Conservation (phyloP, 192 early-diverging fungal species). For the Umbelopsis vinacea region DNA sequence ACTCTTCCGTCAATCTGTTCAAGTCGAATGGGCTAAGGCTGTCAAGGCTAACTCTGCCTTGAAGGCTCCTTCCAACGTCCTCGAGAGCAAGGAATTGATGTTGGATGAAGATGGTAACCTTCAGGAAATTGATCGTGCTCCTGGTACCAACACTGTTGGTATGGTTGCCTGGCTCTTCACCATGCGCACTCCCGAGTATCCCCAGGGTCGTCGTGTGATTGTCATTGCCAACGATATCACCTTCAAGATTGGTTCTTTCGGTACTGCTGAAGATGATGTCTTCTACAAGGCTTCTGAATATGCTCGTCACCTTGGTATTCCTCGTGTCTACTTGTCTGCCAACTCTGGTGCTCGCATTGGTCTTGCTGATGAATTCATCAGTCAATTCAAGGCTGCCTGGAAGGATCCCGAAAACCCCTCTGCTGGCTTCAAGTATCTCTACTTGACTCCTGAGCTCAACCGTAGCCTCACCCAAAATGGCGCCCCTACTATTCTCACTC, state of each 20-base stretch:
- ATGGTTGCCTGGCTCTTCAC: slow-evolving; percentile 97
- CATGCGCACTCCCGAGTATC: slow-evolving; percentile 92
- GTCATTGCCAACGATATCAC: slow-evolving; percentile 99
- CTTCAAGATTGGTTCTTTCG: slow-evolving; percentile 96
- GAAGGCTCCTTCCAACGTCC: slow-evolving; percentile 63
- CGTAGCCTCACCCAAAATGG: slow-evolving; percentile 62
- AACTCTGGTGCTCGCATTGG: slow-evolving; percentile 99
- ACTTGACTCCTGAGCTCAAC: slow-evolving; percentile 78
- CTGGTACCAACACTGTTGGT: slow-evolving; percentile 90
- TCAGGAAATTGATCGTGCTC: slow-evolving; percentile 74
- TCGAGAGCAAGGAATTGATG: slow-evolving; percentile 86
- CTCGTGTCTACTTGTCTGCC: slow-evolving; percentile 94
- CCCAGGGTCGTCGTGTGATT: slow-evolving; percentile 81
- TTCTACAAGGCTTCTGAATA: slow-evolving; percentile 93
- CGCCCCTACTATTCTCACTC: slow-evolving; percentile 71
- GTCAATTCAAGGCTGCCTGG: slow-evolving; percentile 88
- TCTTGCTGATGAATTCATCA: slow-evolving; percentile 90
- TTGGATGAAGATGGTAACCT: slow-evolving; percentile 81
- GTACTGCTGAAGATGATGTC: slow-evolving; percentile 88
- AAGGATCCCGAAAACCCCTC: slow-evolving; percentile 76
- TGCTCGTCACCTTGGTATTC: slow-evolving; percentile 84
- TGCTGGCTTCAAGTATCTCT: slow-evolving; percentile 94
- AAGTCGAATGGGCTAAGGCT: slow-evolving; percentile 78
- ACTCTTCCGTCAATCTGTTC: slow-evolving; percentile 88
- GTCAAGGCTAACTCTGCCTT: slow-evolving; percentile 43